These are phyloP conservation scores for Diaporthe australafricana DNA, from an alignment of 2,329 filamentous ascomycete genomes.

Conservation along the genomic window DNA sequence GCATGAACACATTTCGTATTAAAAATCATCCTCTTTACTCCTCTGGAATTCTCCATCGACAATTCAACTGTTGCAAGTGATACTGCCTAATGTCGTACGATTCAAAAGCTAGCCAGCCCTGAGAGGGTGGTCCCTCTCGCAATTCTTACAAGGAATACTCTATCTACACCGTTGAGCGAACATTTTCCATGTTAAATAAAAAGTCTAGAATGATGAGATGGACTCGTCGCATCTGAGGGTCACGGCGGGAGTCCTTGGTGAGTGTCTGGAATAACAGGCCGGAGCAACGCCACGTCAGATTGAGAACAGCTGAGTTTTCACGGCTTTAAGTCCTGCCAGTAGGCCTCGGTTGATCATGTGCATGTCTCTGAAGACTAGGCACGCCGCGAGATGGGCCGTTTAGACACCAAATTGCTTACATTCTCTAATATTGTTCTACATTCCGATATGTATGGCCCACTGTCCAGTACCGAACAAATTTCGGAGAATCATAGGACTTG, in stretches of 20 bases:
- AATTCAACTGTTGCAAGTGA: too few species aligned
- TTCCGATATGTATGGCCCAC: not conserved
- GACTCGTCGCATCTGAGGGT: not conserved
- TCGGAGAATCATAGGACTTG: not conserved
- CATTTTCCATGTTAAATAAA: too few species aligned
- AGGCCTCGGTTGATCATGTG: slow-evolving; percentile 2
- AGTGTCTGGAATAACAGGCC: not conserved
- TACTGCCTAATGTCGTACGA: not conserved
- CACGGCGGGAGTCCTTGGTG: not conserved
- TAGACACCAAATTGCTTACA: not conserved
- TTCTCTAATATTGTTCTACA: not conserved
- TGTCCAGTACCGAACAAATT: not conserved
- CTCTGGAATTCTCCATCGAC: too few species aligned
- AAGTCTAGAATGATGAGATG: too few species aligned
- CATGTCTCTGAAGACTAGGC: not conserved
- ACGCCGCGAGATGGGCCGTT: too few species aligned
- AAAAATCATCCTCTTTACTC: not conserved
- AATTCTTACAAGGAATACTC: not conserved
- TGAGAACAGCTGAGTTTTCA: not conserved
- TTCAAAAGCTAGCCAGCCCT: not conserved
- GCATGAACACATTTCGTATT: not conserved
- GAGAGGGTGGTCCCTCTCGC: not conserved
- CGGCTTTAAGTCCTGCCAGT: not conserved
- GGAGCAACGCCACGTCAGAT: not conserved
- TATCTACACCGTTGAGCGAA: not conserved